Percentiles rank a stretch among this genome's conserved stretches.
phyloP scores from a whole-genome alignment of 805 yeast genomes.

The Scheffersomyces lignosus region DNA sequence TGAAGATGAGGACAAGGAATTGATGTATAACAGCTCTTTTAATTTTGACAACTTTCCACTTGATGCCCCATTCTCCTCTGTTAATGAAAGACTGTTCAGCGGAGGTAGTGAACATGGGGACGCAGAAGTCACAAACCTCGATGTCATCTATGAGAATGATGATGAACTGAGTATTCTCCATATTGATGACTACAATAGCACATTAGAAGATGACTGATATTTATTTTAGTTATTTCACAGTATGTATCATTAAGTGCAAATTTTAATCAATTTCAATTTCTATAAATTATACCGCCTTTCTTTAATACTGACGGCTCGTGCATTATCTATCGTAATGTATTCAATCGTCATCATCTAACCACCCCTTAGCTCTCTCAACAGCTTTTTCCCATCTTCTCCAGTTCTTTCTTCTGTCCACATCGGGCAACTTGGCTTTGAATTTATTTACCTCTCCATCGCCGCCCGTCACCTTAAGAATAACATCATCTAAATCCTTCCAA shows the following conservation, averaged over 20 bases:
- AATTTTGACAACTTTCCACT: constrained; percentile 25
- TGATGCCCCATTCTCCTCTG: no score
- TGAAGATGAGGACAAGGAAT: neutral
- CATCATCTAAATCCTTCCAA: constrained; percentile 78
- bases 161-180: constrained; percentile 13
- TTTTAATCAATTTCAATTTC: no score
- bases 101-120: no score
- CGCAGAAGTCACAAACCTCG: no score
- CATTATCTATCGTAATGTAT: constrained; percentile 1
- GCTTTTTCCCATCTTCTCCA: constrained; percentile 88
- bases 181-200: constrained; percentile 29
- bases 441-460: constrained; percentile 23
- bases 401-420: constrained; percentile 55
- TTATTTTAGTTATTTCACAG: neutral
- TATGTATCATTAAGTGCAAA: no score
- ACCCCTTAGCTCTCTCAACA: constrained; percentile 74
- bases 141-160: constrained; percentile 2
- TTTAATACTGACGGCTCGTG: no score
- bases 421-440: constrained; percentile 48
- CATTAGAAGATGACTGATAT: constrained; percentile 4
- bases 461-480: constrained; percentile 42
- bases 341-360: constrained; percentile 56
- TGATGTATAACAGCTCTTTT: constrained; percentile 25
- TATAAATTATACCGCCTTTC: neutral
- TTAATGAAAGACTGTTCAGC: no score